Percentiles rank a stretch among this genome's conserved stretches.
phyloP scores from a whole-genome alignment of 441 rosid genomes.

The Jatropha multifida region DNA sequence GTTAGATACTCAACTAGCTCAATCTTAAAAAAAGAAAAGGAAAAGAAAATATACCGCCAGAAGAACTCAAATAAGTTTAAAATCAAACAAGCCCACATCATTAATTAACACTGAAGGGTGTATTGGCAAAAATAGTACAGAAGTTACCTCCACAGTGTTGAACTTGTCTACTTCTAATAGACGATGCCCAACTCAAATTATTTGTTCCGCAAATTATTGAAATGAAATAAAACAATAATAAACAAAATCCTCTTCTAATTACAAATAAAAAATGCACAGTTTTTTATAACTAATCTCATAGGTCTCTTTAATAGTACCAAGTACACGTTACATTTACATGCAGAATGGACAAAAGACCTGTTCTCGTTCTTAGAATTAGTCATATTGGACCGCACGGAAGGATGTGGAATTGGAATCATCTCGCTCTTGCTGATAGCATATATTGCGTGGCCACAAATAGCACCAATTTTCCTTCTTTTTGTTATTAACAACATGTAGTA shows the following conservation, averaged over 20 bases:
- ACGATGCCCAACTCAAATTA: slow-evolving; percentile 36
- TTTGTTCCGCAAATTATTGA: slow-evolving; percentile 35
- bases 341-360: slow-evolving; percentile 60
- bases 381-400: slow-evolving; percentile 47
- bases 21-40: slow-evolving; percentile 12
- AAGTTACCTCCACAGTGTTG: slow-evolving; percentile 44
- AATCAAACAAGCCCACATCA: slow-evolving; percentile 23
- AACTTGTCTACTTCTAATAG: slow-evolving; percentile 42
- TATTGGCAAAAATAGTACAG: slow-evolving; percentile 34
- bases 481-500: slow-evolving; percentile 95
- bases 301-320: slow-evolving; percentile 33
- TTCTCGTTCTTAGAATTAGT: slow-evolving; percentile 66
- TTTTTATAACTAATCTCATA: slow-evolving; percentile 30
- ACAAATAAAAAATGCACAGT: slow-evolving; percentile 41
- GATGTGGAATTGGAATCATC: slow-evolving; percentile 73
- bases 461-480: slow-evolving; percentile 81
- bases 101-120: slow-evolving; percentile 30
- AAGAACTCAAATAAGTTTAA: slow-evolving; percentile 27
- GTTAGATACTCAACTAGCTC: slow-evolving; percentile 1
- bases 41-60: slow-evolving; percentile 20
- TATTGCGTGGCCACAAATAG: slow-evolving; percentile 77
- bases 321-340: slow-evolving; percentile 33
- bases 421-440: slow-evolving; percentile 75
- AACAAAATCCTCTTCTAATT: slow-evolving; percentile 43
- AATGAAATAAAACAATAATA: slow-evolving; percentile 24